Percentiles rank a stretch among this genome's conserved stretches.
These are phyloP conservation scores for Penicillium turbatum DNA, from an alignment of 495 filamentous ascomycete genomes.

Conservation along the genomic window DNA sequence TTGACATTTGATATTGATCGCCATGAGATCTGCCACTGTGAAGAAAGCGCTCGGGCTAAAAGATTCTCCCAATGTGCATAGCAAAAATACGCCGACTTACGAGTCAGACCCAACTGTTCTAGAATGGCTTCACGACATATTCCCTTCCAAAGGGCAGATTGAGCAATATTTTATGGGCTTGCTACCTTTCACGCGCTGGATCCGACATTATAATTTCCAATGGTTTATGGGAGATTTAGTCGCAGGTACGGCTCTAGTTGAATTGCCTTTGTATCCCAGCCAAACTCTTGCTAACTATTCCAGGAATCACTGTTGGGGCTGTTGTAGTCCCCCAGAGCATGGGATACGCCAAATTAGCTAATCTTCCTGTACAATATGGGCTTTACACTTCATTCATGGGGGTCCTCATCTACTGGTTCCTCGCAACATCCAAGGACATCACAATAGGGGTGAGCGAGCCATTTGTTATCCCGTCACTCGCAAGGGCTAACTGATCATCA, in stretches of 20 bases:
- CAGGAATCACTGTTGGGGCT: slow-evolving; percentile 66
- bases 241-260: slow-evolving; percentile 53
- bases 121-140: background rate
- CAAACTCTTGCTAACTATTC: background rate
- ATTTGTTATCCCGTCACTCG: background rate
- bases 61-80: background rate
- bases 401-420: slow-evolving; percentile 91
- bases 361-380: slow-evolving; percentile 71
- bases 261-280: background rate
- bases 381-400: slow-evolving; percentile 97
- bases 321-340: slow-evolving; percentile 94
- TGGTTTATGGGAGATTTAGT: slow-evolving; percentile 85
- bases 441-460: slow-evolving; percentile 75
- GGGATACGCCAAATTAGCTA: slow-evolving; percentile 85
- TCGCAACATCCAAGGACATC: slow-evolving; percentile 96
- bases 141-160: slow-evolving; percentile 52
- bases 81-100: background rate
- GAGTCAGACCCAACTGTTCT: background rate
- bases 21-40: background rate
- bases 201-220: slow-evolving; percentile 74
- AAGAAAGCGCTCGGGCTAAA: background rate
- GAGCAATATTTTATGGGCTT: slow-evolving; percentile 57
- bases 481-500: slow-evolving; percentile 23
- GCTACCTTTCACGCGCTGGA: slow-evolving; percentile 84
- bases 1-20: background rate